Base-by-base conservation (phyloP, 2,329 filamentous ascomycete species). In the Ilyonectria robusta region DNA sequence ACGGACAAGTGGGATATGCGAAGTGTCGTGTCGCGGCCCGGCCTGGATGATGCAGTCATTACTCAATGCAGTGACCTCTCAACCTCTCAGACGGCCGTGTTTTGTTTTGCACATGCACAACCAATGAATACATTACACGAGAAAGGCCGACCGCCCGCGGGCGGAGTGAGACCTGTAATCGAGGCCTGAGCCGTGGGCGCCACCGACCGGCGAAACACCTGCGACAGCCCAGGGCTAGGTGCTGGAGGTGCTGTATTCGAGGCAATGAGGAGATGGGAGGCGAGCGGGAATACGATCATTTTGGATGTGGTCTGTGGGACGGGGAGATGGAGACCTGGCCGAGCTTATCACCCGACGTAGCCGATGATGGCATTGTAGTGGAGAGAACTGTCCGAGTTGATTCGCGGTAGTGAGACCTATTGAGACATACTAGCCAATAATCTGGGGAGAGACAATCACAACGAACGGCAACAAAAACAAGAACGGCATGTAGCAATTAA, bases 91-190 rank as follows among this genome's bases (percentile, higher is more conserved):
- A 15, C 29, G 35, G 40, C 17, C 19, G 37, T 59, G 61, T 64
- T 37, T 64, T 47, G 61, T 64, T 37, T 64, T 47, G 61, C 54
- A 46, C 60, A 64, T 64, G 56, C 50, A 60, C 62, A 50, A 29
- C 40, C 56, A 46, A 42, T 48, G 23, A 29, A 60, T 48, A 37
- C n/a, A 51, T 31, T 29, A 58, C 40, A 29, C 15, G 19, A 37
- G 35, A 19, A 8, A 35, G 57, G 46, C 33, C 56, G 62, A 47
- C 60, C 26, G 26, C 26, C 6, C 1, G 37, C 23, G 23, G 60
- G 55, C 46, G 50, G 56, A 65, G 55, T 59, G 48, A 59, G 53
- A 55, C 23, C n/a, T 26, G 59, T 21, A 26, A 33, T 62, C 51
- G 51, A 62, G 19, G 46, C n/a, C 13, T 13, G 13, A 59, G 31